Base-by-base conservation (phyloP, 805 yeast genomes). In the Scheffersomyces amazonensis region DNA sequence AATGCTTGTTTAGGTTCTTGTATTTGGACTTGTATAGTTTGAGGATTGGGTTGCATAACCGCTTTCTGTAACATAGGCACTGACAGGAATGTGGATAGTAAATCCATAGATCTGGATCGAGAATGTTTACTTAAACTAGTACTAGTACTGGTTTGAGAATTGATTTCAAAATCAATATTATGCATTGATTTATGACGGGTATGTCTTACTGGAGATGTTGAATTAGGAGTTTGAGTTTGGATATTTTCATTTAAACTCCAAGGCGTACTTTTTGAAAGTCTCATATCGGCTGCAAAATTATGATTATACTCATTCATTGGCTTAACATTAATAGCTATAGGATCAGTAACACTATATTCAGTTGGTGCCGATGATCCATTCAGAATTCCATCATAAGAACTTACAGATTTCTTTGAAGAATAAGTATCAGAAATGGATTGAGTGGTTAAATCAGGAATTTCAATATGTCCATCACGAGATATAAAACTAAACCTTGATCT, bases 121-220 rank as follows among this genome's bases (percentile, higher is more conserved):
- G 31, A 25, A 30, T 46, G 49, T 12, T 19, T 30, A 12, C 31
- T 34, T 16, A 16, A 17, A 18, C 19, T 22, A 10, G 18, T n/a
- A 12, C 30, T 29, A 12, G 43, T 34, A 3, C 42, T 24, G 1
- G 17, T 33, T 7, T 32, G 35, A 3, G 31, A 34, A 13, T 27
- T 15, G 17, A 27, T 27, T 13, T 48, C 36, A 37, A 58, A 54
- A 12, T 52, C 52, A 31, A 69, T 65, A 37, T 54, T 57, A 37
- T 55, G 61, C 69, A 68, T 55, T 2, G 71, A 66, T 34, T 61
- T 60, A 36, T 62, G 64, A 22, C 75, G 63, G n/a, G 59, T 42
- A 36, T 69, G 75, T 25, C 62, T 58, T 18, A 46, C 46, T 4
- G 60, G 60, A 9, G 61, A 49, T 28, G 19, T 22, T 16, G 9